Conservation (phyloP, 768 basidiomycete genomes). For the Mycena rosella region DNA sequence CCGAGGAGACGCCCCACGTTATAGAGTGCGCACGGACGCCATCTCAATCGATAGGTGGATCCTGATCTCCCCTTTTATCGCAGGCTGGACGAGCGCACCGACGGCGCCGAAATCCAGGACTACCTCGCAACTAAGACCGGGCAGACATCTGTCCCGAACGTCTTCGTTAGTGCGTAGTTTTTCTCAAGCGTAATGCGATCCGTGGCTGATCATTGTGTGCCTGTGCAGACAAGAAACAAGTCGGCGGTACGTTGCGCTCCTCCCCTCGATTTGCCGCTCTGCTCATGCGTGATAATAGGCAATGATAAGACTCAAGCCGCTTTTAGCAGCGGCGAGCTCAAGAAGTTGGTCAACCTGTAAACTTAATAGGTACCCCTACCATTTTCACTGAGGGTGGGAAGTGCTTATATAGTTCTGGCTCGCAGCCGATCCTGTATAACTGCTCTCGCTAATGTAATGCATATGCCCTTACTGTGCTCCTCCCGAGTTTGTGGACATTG, state of each 20-base stretch:
- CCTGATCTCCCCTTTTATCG: neutral
- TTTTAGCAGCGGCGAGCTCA: conserved; percentile 24
- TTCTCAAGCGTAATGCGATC: too few relatives aligned
- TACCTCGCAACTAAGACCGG: conserved; percentile 64
- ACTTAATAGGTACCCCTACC: too few relatives aligned
- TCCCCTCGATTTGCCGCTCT: neutral
- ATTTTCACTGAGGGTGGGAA: too few relatives aligned
- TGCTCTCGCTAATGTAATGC: too few relatives aligned
- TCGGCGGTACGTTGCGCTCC: conserved; percentile 22
- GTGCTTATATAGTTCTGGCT: too few relatives aligned
- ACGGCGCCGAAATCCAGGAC: conserved; percentile 63
- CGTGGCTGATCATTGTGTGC: neutral
- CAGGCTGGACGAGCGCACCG: conserved; percentile 60
- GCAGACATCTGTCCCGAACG: conserved; percentile 68
- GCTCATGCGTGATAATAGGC: conserved; percentile 7
- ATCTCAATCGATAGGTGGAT: too few relatives aligned
- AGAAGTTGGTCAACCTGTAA: conserved; percentile 27
- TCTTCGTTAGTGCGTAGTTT: conserved; percentile 66
- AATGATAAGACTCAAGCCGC: conserved; percentile 34
- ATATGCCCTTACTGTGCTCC: too few relatives aligned
- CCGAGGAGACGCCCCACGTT: conserved; percentile 43
- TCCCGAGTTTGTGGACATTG: too few relatives aligned
- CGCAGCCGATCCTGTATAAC: too few relatives aligned
- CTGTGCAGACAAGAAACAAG: conserved; percentile 31
- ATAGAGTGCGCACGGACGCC: conserved; percentile 48